These are phyloP conservation scores for Singerocomus inundabilis DNA, from an alignment of 1,284 basidiomycete species.

Conservation along the genomic window DNA sequence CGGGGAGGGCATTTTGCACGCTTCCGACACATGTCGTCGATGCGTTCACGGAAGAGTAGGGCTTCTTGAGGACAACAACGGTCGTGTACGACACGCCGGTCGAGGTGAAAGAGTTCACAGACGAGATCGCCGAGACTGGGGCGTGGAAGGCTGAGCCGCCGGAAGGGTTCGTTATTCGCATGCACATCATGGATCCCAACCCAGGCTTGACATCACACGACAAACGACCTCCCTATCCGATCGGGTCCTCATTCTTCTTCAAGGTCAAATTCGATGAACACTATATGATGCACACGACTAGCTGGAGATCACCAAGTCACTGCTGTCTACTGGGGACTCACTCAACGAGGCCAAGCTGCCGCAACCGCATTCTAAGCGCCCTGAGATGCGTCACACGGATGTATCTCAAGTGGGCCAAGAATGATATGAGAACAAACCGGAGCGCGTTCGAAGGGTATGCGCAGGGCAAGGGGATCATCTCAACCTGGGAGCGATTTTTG, in stretches of 20 bases:
- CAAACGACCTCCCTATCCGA: slow-evolving; percentile 62
- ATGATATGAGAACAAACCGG: slow-evolving; percentile 65
- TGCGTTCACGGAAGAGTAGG: slow-evolving; percentile 85
- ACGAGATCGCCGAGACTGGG: slow-evolving; percentile 65
- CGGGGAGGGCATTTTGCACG: slow-evolving; percentile 74
- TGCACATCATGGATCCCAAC: slow-evolving; percentile 52
- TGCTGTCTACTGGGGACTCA: slow-evolving; percentile 48
- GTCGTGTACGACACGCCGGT: slow-evolving; percentile 58
- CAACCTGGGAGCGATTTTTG: slow-evolving; percentile 80
- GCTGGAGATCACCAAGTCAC: slow-evolving; percentile 87
- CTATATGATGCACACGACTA: slow-evolving; percentile 99
- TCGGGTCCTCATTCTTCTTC: slow-evolving; percentile 94
- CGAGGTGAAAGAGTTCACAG: slow-evolving; percentile 75
- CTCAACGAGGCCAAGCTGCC: slow-evolving; percentile 42
- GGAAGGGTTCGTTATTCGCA: slow-evolving; percentile 96
- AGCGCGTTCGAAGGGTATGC: slow-evolving; percentile 64
- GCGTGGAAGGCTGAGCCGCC: slow-evolving; percentile 85
- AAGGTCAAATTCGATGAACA: slow-evolving; percentile 99
- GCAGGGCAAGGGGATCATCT: slow-evolving; percentile 82
- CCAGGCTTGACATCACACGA: slow-evolving; percentile 30
- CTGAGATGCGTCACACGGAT: slow-evolving; percentile 66
- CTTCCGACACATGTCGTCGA: slow-evolving; percentile 69
- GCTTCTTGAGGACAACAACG: slow-evolving; percentile 77
- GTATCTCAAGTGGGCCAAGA: slow-evolving; percentile 70
- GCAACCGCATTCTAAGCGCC: slow-evolving; percentile 59